These are phyloP conservation scores for Boletus reticulatus DNA, from an alignment of 768 basidiomycete genomes.

Conservation along the genomic window DNA sequence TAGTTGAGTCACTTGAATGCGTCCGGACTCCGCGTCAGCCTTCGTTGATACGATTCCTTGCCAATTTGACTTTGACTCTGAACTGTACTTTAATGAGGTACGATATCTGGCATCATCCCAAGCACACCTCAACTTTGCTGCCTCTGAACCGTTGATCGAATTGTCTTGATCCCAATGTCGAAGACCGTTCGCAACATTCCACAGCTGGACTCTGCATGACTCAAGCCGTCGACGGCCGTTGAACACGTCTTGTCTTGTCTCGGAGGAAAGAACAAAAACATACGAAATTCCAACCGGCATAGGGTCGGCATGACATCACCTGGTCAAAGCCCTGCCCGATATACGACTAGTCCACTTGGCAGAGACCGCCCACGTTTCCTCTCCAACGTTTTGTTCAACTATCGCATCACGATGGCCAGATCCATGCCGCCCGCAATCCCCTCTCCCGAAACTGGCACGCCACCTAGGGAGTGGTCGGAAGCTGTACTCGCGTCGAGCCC, in stretches of 20 bases:
- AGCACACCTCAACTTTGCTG: too few species aligned
- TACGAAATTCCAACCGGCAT: conserved; percentile 13
- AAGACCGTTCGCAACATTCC: too few species aligned
- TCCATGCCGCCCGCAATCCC: conserved; percentile 16
- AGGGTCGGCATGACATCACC: conserved; percentile 27
- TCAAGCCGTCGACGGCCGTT: neutral
- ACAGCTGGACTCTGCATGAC: too few species aligned
- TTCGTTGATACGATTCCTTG: too few species aligned
- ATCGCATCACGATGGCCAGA: conserved; percentile 8
- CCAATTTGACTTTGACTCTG: too few species aligned
- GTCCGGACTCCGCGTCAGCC: too few species aligned
- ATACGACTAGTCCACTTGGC: neutral
- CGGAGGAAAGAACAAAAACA: neutral
- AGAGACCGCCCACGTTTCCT: neutral
- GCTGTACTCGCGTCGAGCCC: conserved; percentile 13
- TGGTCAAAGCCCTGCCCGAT: conserved; percentile 8
- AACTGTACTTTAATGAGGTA: too few species aligned
- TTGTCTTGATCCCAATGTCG: too few species aligned
- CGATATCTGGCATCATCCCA: too few species aligned
- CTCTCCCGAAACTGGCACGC: conserved; percentile 12
- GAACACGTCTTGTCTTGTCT: neutral
- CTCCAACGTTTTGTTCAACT: neutral
- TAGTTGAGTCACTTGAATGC: too few species aligned
- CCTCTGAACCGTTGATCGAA: too few species aligned
- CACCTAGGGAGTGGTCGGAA: conserved; percentile 20